Conservation (phyloP, 768 basidiomycete species). For the Gelatoporia subvermispora region DNA sequence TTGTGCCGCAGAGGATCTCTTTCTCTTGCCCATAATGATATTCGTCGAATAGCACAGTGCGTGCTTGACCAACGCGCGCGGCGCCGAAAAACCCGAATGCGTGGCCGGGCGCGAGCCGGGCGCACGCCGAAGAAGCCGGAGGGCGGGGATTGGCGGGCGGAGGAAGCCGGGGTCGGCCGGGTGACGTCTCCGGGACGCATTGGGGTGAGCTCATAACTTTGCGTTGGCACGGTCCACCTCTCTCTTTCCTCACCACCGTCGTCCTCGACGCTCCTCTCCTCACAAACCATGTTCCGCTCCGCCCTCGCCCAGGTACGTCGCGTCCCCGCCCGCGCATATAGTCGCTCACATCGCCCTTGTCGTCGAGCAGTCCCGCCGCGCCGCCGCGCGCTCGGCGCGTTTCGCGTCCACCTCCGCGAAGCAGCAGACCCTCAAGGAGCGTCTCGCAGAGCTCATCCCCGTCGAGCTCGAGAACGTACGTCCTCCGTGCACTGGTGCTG, state of each 20-base stretch:
- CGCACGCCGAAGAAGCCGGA: constrained; percentile 3
- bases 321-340: constrained; percentile 19
- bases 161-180: constrained; percentile 8
- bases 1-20: constrained; percentile 13
- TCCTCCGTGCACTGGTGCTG: not conserved
- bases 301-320: constrained; percentile 28
- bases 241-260: constrained; percentile 4
- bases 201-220: constrained; percentile 14
- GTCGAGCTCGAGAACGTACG: constrained; percentile 70
- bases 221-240: constrained; percentile 9
- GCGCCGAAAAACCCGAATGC: not conserved
- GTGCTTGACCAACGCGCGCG: not conserved
- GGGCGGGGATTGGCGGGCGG: constrained; percentile 9
- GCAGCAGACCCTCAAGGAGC: constrained; percentile 82
- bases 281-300: constrained; percentile 30
- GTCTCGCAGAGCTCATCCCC: constrained; percentile 91
- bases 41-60: too few relatives aligned
- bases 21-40: constrained; percentile 25
- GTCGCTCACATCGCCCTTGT: constrained; percentile 5
- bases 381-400: constrained; percentile 47
- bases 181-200: constrained; percentile 15
- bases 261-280: not conserved
- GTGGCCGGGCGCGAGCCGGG: too few relatives aligned
- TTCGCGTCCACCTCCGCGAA: constrained; percentile 64
- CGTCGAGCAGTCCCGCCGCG: constrained; percentile 43